Base-by-base conservation (phyloP, 2,329 filamentous ascomycete species). In the Epichloe amarillans region DNA sequence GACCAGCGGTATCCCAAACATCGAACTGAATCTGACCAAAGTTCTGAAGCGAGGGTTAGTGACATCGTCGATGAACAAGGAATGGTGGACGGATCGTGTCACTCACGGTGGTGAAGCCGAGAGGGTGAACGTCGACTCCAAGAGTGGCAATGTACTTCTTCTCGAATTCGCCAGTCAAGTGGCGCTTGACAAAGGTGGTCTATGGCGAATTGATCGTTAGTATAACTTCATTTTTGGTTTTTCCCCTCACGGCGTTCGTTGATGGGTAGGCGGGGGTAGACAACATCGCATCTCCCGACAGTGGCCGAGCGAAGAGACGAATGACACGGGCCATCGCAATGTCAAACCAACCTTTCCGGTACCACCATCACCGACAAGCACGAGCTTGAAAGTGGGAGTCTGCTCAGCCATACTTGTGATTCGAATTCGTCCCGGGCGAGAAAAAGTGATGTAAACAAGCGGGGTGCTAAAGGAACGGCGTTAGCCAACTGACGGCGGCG, bases 71-170 rank as follows among this genome's bases (percentile, higher is more conserved):
- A 30, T 15, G 1, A 42, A 19, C 14, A 5, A 40, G 37, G 41
- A 19, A 11, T 11, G 19, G 23, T 51, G 54, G 54, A 47, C 51
- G 60, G 10, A 30, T 30, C 30, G 30, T 30, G 60, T 49, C 46
- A 79, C 88, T 76, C 88, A 97, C 90, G 70, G 91, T 97, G 66
- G 84, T 88, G 83, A 98, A 98, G 66, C 84, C 86, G 60, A 98
- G 88, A 71, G 93, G 93, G 80, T 98, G 93, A 61, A 98, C 93
- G 73, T 98, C 93, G 70, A 98, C 93, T 85, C 93, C 93, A 60
- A 98, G 88, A 54, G 93, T 98, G 65, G 93, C 93, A 72, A 98
- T 97, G 78, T 98, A 98, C 80, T 97, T 98, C 86, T 98, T 98
- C 79, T 98, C 93, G 70, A 98, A 98, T 73, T 98, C 93, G 72